Percentiles rank a stretch among this genome's conserved stretches.
These are phyloP conservation scores for Ilyonectria robusta DNA, from an alignment of 2,329 filamentous ascomycete species.

Conservation along the genomic window DNA sequence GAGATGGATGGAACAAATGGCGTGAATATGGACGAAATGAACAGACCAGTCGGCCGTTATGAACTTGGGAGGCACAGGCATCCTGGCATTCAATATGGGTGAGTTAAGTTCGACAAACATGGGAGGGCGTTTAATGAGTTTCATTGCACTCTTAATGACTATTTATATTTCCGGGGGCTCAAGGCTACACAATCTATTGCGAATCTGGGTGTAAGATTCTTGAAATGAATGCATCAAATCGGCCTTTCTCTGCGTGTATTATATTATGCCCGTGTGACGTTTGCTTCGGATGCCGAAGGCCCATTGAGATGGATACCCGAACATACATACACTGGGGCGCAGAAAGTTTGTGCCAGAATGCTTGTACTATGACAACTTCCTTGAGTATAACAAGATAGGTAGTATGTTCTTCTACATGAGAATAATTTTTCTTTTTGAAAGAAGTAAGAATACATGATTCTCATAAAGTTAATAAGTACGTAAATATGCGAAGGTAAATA, in stretches of 20 bases:
- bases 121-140: constrained; percentile 12
- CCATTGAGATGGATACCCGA: constrained; percentile 4
- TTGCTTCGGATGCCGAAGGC: constrained; percentile 12
- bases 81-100: constrained; percentile 14
- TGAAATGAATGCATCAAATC: not conserved
- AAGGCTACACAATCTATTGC: not conserved
- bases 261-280: not conserved
- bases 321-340: not conserved
- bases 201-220: constrained; percentile 12
- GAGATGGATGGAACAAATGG: not conserved
- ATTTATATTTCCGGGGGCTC: not conserved
- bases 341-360: too few species aligned
- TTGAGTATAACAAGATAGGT: too few species aligned
- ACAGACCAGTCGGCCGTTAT: not conserved
- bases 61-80: constrained; percentile 9
- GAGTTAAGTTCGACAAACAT: not conserved
- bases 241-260: not conserved
- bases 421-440: too few species aligned
- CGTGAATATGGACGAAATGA: not conserved
- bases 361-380: too few species aligned
- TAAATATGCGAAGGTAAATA: too few species aligned
- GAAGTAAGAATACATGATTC: too few species aligned
- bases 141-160: constrained; percentile 11
- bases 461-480: too few species aligned
- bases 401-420: too few species aligned